Evolutionary conservation across 169 alveolate species (phyloP), one percentile per base, ranked within the genome.

Genomic region (Plasmodium inui): DNA sequence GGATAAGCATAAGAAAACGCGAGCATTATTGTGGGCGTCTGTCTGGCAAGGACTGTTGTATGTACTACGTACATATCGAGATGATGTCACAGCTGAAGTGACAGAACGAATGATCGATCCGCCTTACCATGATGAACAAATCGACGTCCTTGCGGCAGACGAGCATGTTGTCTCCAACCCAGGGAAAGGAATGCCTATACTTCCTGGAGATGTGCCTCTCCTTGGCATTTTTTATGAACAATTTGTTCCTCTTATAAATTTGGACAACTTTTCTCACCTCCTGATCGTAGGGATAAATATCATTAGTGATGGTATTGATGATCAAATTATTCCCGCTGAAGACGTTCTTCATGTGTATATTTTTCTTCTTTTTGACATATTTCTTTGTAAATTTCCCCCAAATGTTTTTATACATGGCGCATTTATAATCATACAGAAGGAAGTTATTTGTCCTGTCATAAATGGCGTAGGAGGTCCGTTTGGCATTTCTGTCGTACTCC

Each of bases 151-250:
- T 89, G 14, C 72, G 83, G 34, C 72, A 80, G 39, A 89, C 76
- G 39, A 79, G 72, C 41, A 80, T 78, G 34, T 89, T 89, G 34
- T 78, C 82, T 2, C 94, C 94, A 3, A 61, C 71, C 94, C 94
- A 89, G 12, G 94, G 94, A 80, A 41, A 89, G n/a, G 71, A 34
- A 78, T 89, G 41, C 32, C 72, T 89, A 80, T 89, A 89, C 50
- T 80, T 89, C 0, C 53, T 55, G 22, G 78, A 61, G 17, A 89
- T 41, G 61, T 79, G 41, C 34, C 82, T 70, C 53, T 80, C 78
- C 46, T 89, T 81, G 19, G 34, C 55, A 80, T 32, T 80, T 89
- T 61, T 89, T 57, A 81, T 26, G 34, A 80, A 41, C 82, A 89
- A 37, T 44, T 89, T 89, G 12, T 89, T 85, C 8, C 67, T 61